A percentile compares a stretch with the other conserved stretches of the same genome.
These are phyloP conservation scores for Pseudopyricularia javanii DNA, from an alignment of 2,329 filamentous ascomycete genomes.

Conservation along the genomic window DNA sequence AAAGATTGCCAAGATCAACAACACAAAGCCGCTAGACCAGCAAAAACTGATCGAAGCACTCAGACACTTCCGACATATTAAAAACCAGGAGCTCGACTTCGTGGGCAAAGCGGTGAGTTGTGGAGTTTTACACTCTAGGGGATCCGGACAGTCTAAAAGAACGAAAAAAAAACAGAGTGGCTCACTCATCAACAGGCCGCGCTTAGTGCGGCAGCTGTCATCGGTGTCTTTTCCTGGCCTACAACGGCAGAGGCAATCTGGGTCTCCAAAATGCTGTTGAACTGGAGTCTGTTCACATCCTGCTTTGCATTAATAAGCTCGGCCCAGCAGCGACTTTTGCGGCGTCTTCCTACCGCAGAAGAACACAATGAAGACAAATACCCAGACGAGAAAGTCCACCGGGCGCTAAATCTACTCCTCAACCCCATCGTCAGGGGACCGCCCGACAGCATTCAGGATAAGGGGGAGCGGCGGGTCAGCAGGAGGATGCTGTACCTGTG, in stretches of 20 bases:
- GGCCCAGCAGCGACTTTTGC: conserved; percentile 3
- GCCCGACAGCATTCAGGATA: background rate
- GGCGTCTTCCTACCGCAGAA: background rate
- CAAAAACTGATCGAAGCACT: background rate
- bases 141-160: too few species aligned
- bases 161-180: too few species aligned
- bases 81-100: background rate
- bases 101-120: conserved; percentile 1
- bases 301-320: conserved; percentile 3
- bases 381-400: background rate
- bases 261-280: conserved; percentile 3
- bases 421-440: background rate
- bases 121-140: background rate
- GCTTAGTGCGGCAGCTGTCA: conserved; percentile 1
- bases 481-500: conserved; percentile 3
- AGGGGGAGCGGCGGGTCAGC: background rate
- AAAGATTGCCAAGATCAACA: background rate
- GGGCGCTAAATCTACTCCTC: background rate
- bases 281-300: conserved; percentile 4
- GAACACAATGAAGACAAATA: background rate
- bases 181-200: background rate
- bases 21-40: background rate
- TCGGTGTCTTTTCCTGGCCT: conserved; percentile 4
- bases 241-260: conserved; percentile 1
- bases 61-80: background rate